These are phyloP conservation scores for Cruciata laevipes DNA, from an alignment of 257 asterid species.

Conservation along the genomic window DNA sequence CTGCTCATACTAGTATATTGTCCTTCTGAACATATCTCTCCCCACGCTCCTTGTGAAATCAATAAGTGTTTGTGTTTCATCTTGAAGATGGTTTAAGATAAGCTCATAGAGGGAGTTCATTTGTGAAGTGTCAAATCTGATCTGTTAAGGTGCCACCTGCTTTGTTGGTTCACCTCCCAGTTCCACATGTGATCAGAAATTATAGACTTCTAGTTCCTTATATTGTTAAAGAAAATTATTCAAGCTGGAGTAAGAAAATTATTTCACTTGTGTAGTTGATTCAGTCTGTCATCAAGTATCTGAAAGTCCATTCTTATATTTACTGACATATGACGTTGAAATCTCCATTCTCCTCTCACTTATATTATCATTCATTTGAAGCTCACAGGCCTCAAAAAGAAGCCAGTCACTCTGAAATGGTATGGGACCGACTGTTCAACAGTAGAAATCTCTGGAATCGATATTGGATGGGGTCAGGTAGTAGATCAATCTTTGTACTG, in stretches of 20 bases:
- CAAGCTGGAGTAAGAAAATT: neutral
- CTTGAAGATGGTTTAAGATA: constrained; percentile 6
- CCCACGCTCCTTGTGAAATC: neutral
- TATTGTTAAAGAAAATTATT: neutral
- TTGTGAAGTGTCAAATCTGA: neutral
- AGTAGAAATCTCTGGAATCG: constrained; percentile 91
- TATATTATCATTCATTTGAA: constrained; percentile 28
- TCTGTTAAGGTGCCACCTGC: neutral
- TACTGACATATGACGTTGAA: neutral
- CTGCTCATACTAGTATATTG: neutral
- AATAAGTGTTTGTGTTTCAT: neutral
- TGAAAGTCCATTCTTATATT: neutral
- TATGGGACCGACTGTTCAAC: constrained; percentile 31
- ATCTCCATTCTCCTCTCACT: neutral
- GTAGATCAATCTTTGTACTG: constrained; percentile 11
- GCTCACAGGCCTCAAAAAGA: constrained; percentile 74
- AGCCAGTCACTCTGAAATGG: constrained; percentile 72
- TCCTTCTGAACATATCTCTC: neutral
- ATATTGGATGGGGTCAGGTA: constrained; percentile 99
- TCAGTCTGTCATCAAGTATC: neutral
- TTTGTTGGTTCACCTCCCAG: neutral
- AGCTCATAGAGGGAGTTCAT: neutral
- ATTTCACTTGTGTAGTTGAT: neutral
- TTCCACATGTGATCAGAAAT: neutral
- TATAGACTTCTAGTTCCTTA: neutral